Percentiles rank a stretch among this genome's conserved stretches.
phyloP scores from a whole-genome alignment of 2,329 filamentous ascomycete species.

The Beauveria caledonica region DNA sequence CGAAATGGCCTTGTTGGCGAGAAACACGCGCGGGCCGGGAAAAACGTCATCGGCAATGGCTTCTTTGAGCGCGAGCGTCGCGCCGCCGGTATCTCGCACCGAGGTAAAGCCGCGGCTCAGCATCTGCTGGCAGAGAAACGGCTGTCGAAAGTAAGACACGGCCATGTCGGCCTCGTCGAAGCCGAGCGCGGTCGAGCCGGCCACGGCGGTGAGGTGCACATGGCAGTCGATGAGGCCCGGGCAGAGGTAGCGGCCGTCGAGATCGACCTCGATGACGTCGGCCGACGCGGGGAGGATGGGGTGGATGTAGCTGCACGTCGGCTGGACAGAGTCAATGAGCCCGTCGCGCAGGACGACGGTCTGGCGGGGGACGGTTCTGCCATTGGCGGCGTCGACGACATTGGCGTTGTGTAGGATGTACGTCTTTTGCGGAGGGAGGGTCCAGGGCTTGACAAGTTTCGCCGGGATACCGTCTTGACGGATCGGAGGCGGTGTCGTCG shows the following conservation, averaged over 20 bases:
- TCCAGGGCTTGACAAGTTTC: constrained; percentile 28
- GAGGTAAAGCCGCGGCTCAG: constrained; percentile 50
- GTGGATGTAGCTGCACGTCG: background rate
- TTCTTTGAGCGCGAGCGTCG: constrained; percentile 44
- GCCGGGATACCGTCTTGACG: background rate
- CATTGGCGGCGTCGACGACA: constrained; percentile 31
- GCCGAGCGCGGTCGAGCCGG: constrained; percentile 20
- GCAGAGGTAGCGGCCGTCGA: constrained; percentile 22
- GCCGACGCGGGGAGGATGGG: background rate
- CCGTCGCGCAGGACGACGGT: constrained; percentile 29
- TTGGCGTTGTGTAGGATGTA: constrained; percentile 35
- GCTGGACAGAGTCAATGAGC: constrained; percentile 22
- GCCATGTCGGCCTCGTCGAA: constrained; percentile 22
- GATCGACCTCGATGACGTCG: constrained; percentile 16
- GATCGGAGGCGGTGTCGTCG: background rate
- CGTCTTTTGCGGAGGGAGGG: constrained; percentile 21
- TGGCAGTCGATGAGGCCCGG: constrained; percentile 28
- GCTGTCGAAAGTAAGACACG: constrained; percentile 35
- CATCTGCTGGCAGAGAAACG: constrained; percentile 41
- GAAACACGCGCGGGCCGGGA: constrained; percentile 47
- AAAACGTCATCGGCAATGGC: constrained; percentile 48
- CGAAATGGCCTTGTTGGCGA: constrained; percentile 43
- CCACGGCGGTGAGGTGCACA: constrained; percentile 24
- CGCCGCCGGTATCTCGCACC: constrained; percentile 50
- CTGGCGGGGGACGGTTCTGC: constrained; percentile 21